Conservation (phyloP, 129 eudicot species). For the Chrysanthemum lavandulifolium region DNA sequence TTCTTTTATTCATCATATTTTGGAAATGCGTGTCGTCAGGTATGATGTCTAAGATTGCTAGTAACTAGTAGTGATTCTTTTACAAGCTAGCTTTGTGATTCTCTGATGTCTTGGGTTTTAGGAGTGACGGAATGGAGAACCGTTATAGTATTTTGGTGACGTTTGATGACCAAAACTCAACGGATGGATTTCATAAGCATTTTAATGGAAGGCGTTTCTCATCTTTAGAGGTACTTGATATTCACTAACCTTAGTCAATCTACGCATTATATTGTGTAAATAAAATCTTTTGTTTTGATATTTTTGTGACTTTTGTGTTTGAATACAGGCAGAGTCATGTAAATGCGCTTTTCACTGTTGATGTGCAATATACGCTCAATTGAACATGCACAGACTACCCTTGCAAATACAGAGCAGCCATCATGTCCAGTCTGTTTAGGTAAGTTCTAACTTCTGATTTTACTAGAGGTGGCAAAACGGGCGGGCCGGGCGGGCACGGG, state of each 20-base stretch:
- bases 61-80: background rate
- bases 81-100: slow-evolving; percentile 3
- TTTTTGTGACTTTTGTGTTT: slow-evolving; percentile 7
- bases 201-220: slow-evolving; percentile 76
- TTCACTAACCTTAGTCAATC: background rate
- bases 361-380: slow-evolving; percentile 86
- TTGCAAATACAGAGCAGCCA: slow-evolving; percentile 71
- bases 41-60: slow-evolving; percentile 19
- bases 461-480: no score
- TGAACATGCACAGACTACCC: slow-evolving; percentile 69
- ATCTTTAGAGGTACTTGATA: slow-evolving; percentile 69
- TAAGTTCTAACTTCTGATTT: slow-evolving; percentile 30
- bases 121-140: slow-evolving; percentile 91
- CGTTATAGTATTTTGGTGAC: slow-evolving; percentile 72
- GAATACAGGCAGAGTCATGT: slow-evolving; percentile 75
- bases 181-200: slow-evolving; percentile 80
- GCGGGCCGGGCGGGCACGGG: no score
- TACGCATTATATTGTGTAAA: background rate
- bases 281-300: background rate
- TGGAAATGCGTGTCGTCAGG: slow-evolving; percentile 97
- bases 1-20: slow-evolving; percentile 75
- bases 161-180: slow-evolving; percentile 68
- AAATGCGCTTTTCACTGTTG: slow-evolving; percentile 68
- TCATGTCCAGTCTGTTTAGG: slow-evolving; percentile 98
- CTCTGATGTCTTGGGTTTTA: slow-evolving; percentile 28